A percentile compares a stretch with the other conserved stretches of the same genome.
phyloP scores from a whole-genome alignment of 805 yeast genomes.

The Monosporozyma aerobia region DNA sequence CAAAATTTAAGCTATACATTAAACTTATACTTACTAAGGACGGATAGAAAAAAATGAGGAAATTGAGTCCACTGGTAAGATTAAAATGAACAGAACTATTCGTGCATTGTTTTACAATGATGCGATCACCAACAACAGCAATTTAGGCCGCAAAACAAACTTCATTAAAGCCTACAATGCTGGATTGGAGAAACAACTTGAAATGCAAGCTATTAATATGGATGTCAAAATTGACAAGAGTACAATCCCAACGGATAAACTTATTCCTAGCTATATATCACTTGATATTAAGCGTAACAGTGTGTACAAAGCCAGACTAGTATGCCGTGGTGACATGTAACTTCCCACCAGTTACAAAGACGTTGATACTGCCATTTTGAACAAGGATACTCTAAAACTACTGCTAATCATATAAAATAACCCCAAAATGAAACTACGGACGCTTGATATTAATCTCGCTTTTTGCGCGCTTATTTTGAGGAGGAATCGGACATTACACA shows the following conservation, averaged over 20 bases:
- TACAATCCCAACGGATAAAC: background rate
- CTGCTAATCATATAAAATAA: slow-evolving; percentile 2
- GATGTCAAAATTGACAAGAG: background rate
- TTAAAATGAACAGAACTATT: background rate
- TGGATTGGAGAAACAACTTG: slow-evolving; percentile 2
- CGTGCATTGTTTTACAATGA: slow-evolving; percentile 2
- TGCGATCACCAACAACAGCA: slow-evolving; percentile 6
- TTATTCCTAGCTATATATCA: background rate
- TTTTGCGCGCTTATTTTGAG: background rate
- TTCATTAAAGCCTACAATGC: slow-evolving; percentile 2
- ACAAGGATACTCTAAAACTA: slow-evolving; percentile 1
- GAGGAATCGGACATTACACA: no score
- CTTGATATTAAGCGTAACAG: slow-evolving; percentile 6
- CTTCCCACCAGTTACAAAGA: background rate
- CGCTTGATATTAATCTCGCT: slow-evolving; percentile 4
- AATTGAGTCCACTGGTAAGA: no score
- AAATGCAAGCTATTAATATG: slow-evolving; percentile 1
- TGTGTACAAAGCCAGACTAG: slow-evolving; percentile 4
- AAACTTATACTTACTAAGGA: no score
- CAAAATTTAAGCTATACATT: no score
- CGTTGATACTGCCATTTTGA: slow-evolving; percentile 1
- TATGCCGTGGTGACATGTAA: slow-evolving; percentile 6
- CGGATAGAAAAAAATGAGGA: no score
- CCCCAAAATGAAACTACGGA: background rate
- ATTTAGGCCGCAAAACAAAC: background rate